Percentiles rank a stretch among this genome's conserved stretches.
phyloP scores from a whole-genome alignment of 768 basidiomycete species.

The Leccinum incarnatum region DNA sequence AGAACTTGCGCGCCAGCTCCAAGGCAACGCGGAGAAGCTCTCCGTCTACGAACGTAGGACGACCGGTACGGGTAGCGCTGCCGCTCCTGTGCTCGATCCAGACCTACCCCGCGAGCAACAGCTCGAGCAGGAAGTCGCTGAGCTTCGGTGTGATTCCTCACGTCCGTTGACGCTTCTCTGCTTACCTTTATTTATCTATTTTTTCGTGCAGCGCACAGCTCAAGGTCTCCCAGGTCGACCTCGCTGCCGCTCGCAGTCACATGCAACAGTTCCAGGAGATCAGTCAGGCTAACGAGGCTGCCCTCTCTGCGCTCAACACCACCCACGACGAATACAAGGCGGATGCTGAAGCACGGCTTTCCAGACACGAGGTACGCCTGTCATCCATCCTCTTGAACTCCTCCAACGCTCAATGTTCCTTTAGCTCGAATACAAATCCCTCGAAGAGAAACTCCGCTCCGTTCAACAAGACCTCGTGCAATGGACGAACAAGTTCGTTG shows the following conservation, averaged over 20 bases:
- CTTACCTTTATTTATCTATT: neutral
- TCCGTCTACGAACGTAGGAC: conserved; percentile 79
- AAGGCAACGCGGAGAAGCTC: conserved; percentile 81
- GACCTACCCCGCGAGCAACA: conserved; percentile 70
- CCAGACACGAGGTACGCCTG: too few species aligned
- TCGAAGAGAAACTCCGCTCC: conserved; percentile 59
- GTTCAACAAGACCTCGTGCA: conserved; percentile 54
- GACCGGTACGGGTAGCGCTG: conserved; percentile 28
- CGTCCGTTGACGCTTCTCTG: neutral
- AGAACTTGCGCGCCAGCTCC: conserved; percentile 51
- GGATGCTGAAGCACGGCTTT: conserved; percentile 58
- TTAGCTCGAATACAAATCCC: conserved; percentile 61
- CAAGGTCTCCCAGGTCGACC: conserved; percentile 76
- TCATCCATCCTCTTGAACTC: too few species aligned
- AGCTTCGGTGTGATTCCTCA: conserved; percentile 58
- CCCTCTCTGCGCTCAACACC: conserved; percentile 61
- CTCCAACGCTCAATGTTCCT: neutral
- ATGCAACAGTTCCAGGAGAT: conserved; percentile 87
- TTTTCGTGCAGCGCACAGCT: conserved; percentile 54
- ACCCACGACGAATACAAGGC: conserved; percentile 79
- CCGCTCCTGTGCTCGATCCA: conserved; percentile 38
- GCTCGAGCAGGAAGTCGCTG: conserved; percentile 80
- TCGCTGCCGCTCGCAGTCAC: conserved; percentile 65
- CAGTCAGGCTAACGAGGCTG: conserved; percentile 76
- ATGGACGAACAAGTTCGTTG: conserved; percentile 47